Evolutionary conservation across 1,284 basidiomycete genomes (phyloP), one percentile per base, ranked within the genome.

Genomic region (Fomitopsis betulina): DNA sequence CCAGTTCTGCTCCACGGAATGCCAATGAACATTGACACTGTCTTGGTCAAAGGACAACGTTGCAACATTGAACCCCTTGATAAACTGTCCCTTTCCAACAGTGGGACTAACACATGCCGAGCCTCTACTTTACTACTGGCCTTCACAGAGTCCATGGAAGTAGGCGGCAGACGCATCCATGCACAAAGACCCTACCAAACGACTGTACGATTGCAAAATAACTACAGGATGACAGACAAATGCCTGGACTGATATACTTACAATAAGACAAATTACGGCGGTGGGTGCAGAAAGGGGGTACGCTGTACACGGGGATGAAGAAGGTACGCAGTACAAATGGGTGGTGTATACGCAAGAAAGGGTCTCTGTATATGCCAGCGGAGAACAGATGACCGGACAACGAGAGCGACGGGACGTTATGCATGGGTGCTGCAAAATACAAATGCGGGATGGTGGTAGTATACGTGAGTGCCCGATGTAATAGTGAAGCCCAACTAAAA

Each of bases 151-250:
- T n/a, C n/a, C n/a, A n/a, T n/a, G n/a, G n/a, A n/a, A n/a, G n/a
- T n/a, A n/a, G n/a, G n/a, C n/a, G n/a, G 55, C 23, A 32, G n/a
- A 39, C 19, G 5, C 39, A 27, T 19, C 15, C 8, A 21, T 23
- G 39, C 10, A 32, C 33, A 21, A 53, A 32, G 47, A 50, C 47
- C 37, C 52, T 39, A 53, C 23, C 61, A 64, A n/a, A 64, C 60
- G 62, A 63, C 62, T 67, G 65, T 57, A 23, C 71, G 69, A 73
- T 73, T 73, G 72, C 69, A 73, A 76, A 79, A 83, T 80, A 81
- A 84, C 81, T 85, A 85, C 83, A 84, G 75, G 78, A 79, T 81
- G 79, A 79, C 79, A 81, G 78, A 78, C 80, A 73, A 79, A 79
- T 77, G 79, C 79, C 80, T 78, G 78, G 75, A 78, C 47, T 68